Evolutionary conservation across 805 yeast genomes (phyloP), one percentile per base, ranked within the genome.

Genomic region (Suhomyces prunicola): DNA sequence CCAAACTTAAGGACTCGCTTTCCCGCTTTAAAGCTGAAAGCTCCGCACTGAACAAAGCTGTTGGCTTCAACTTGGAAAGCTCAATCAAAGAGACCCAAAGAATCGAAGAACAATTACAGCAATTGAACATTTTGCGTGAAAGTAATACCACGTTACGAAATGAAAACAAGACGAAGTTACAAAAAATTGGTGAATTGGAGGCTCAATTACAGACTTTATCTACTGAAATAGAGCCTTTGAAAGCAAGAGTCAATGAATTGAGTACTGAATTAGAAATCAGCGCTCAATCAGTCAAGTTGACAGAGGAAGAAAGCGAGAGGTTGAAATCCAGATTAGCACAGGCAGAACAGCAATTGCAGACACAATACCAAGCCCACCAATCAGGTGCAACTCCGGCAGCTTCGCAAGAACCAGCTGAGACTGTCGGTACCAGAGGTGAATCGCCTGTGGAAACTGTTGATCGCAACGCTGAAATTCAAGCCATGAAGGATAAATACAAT

Each of bases 61-160:
- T 53, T 24, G 54, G 62, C 7, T 50, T 60, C 9, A 58, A 66
- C 42, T 44, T 71, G 9, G 67, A 66, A 7, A 69, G 58, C 57
- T 54, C 56, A 67, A 1, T 73, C 71, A 62, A 71, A 22, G 81
- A 76, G 50, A 84, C 83, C 51, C 67, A 73, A 5, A 72, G 76
- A 44, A 62, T 86, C 19, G 54, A 78, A 52, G 76, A 77, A 47
- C 86, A 84, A 60, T 70, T 86, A 49, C 79, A 84, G 52, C 55
- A 86, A 57, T 66, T 87, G 65, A 83, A 81, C 58, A 71, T 86
- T 24, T 67, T 87, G 51, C 75, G 88, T 50, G 93, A 87, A 65
- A 85, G 90, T 59, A 87, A 87, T 60, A 70, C 76, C 7, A 80
- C 88, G 1, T 72, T 87, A 57, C 77, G 92, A 48, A 72, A 73